Conservation (phyloP, 1,284 basidiomycete genomes). For the Singerocomus inundabilis region DNA sequence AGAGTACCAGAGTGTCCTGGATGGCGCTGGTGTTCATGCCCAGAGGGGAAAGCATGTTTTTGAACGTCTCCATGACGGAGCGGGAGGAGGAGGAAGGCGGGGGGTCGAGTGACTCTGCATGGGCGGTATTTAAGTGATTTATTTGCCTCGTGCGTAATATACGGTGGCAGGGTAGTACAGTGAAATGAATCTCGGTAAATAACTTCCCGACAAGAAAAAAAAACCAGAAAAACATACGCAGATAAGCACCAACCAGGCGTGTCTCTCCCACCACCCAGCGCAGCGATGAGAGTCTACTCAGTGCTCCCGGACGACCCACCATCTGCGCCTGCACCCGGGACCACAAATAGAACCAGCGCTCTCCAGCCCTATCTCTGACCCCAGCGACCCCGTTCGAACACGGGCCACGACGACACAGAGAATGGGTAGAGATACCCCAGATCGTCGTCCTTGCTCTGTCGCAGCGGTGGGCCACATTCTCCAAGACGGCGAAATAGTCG, state of each 20-base stretch:
- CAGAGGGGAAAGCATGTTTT: slow-evolving; percentile 59
- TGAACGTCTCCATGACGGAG: slow-evolving; percentile 55
- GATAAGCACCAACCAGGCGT: too few relatives aligned
- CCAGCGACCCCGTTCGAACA: too few relatives aligned
- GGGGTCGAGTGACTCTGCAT: slow-evolving; percentile 20
- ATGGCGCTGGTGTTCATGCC: slow-evolving; percentile 55
- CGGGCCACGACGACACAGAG: slow-evolving; percentile 3
- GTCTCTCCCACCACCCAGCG: too few relatives aligned
- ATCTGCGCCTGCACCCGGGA: too few relatives aligned
- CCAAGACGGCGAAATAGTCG: slow-evolving; percentile 9
- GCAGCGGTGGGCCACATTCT: not conserved
- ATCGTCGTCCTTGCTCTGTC: slow-evolving; percentile 8
- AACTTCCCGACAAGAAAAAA: slow-evolving; percentile 23
- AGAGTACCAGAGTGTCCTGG: slow-evolving; percentile 60
- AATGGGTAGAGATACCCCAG: slow-evolving; percentile 27
- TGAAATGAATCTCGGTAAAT: slow-evolving; percentile 32
- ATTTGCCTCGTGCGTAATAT: slow-evolving; percentile 34
- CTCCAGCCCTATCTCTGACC: too few relatives aligned
- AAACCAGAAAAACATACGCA: too few relatives aligned
- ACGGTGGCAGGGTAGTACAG: slow-evolving; percentile 32
- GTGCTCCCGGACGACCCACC: too few relatives aligned
- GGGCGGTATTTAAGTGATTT: slow-evolving; percentile 36
- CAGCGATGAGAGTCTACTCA: too few relatives aligned
- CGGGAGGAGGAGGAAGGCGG: slow-evolving; percentile 25
- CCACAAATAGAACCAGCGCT: too few relatives aligned